Evolutionary conservation across 176 grass and related monocot species (phyloP).

Genomic region (Olyra latifolia): DNA sequence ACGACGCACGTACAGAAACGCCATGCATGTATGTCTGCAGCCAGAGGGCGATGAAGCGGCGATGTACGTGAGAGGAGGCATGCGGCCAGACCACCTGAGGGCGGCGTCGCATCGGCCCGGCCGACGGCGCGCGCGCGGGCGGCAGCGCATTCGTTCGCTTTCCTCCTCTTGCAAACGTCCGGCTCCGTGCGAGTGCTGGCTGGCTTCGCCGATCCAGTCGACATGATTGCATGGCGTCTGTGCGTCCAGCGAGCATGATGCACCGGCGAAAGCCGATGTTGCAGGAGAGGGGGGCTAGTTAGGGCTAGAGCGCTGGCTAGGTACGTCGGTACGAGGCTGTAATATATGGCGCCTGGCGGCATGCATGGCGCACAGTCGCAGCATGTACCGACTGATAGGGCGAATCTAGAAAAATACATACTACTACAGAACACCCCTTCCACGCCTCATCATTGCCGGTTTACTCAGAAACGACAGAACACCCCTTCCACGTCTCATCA

Average conservation of each 20-base stretch:
- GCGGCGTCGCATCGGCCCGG: background rate
- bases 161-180: background rate
- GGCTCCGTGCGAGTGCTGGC: background rate
- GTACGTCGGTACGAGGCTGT: background rate
- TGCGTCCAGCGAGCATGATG: background rate
- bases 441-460: no score
- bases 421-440: no score
- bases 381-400: background rate
- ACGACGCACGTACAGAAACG: no score
- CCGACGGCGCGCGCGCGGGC: background rate
- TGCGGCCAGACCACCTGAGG: conserved; percentile 23
- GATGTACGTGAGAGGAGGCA: no score
- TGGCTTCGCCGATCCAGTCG: background rate
- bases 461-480: no score
- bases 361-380: background rate
- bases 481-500: no score
- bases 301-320: background rate
- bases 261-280: background rate
- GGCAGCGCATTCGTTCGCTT: background rate
- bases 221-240: background rate
- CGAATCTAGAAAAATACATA: no score
- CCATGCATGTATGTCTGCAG: background rate
- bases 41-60: no score
- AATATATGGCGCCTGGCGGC: no score
- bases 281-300: background rate